Percentiles rank a stretch among this genome's conserved stretches.
phyloP scores from a whole-genome alignment of 148 eudicot species.

The Linanthus parryae region DNA sequence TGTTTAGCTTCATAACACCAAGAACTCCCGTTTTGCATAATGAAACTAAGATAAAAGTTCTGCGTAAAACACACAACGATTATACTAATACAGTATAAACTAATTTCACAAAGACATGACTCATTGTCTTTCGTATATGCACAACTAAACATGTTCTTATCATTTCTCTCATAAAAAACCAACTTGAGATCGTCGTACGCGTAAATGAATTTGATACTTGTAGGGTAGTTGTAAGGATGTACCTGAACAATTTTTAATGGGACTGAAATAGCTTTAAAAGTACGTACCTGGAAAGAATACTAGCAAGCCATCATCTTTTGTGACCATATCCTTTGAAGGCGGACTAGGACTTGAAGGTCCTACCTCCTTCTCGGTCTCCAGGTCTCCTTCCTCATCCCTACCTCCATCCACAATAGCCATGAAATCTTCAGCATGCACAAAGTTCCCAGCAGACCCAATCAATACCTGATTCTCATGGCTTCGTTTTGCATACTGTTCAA shows the following conservation, averaged over 20 bases:
- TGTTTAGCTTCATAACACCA: too few relatives aligned
- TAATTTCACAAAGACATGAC: too few relatives aligned
- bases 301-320: constrained; percentile 65
- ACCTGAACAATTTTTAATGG: background rate
- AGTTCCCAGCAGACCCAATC: constrained; percentile 83
- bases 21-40: too few relatives aligned
- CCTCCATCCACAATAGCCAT: constrained; percentile 68
- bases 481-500: constrained; percentile 88
- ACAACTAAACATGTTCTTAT: too few relatives aligned
- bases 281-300: constrained; percentile 89
- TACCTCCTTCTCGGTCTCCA: constrained; percentile 44
- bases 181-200: too few relatives aligned
- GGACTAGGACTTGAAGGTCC: constrained; percentile 36
- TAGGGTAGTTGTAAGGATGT: too few relatives aligned
- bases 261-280: background rate
- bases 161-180: too few relatives aligned
- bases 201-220: too few relatives aligned
- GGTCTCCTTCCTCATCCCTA: constrained; percentile 84
- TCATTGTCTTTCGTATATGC: too few relatives aligned
- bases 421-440: constrained; percentile 79
- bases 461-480: constrained; percentile 70
- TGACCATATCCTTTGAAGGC: constrained; percentile 31
- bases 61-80: too few relatives aligned
- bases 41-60: too few relatives aligned
- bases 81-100: too few relatives aligned